phyloP scores from a whole-genome alignment of 148 eudicot genomes.

The Drosera capensis region DNA sequence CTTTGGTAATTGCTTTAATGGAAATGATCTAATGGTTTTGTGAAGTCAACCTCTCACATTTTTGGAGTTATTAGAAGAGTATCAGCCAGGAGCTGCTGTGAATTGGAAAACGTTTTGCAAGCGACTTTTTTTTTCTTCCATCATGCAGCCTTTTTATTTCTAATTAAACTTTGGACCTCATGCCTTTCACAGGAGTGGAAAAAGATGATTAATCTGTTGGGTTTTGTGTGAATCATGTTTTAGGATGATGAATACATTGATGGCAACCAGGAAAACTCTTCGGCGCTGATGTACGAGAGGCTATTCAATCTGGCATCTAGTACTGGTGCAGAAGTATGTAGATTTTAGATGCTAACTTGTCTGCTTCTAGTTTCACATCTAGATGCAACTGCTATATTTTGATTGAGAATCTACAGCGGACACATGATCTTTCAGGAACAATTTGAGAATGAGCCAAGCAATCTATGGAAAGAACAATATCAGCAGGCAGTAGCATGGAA shows the following conservation, averaged over 20 bases:
- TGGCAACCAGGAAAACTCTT: constrained; percentile 13
- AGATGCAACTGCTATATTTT: background rate
- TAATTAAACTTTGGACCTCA: too few relatives aligned
- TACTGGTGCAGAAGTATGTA: constrained; percentile 50
- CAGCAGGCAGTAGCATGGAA: constrained; percentile 41
- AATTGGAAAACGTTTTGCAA: too few relatives aligned
- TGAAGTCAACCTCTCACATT: too few relatives aligned
- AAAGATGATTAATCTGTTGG: background rate
- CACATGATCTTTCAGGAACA: constrained; percentile 28
- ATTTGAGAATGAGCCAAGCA: constrained; percentile 16
- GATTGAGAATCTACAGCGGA: background rate
- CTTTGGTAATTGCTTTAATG: too few relatives aligned
- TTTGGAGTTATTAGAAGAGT: too few relatives aligned
- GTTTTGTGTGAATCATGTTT: constrained; percentile 7
- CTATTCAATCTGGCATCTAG: constrained; percentile 50
- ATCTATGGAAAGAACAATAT: constrained; percentile 38
- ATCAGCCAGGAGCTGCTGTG: too few relatives aligned
- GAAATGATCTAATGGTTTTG: too few relatives aligned
- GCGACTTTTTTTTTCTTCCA: too few relatives aligned
- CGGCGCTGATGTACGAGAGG: constrained; percentile 51
- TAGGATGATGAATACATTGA: constrained; percentile 20
- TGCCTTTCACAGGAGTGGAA: too few relatives aligned
- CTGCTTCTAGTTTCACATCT: background rate
- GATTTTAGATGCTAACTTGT: background rate
- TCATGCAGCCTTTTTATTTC: too few relatives aligned